Evolutionary conservation across 2,329 filamentous ascomycete species (phyloP), one percentile per base, ranked within the genome.

Genomic region (Pseudofabraea citricarpa): DNA sequence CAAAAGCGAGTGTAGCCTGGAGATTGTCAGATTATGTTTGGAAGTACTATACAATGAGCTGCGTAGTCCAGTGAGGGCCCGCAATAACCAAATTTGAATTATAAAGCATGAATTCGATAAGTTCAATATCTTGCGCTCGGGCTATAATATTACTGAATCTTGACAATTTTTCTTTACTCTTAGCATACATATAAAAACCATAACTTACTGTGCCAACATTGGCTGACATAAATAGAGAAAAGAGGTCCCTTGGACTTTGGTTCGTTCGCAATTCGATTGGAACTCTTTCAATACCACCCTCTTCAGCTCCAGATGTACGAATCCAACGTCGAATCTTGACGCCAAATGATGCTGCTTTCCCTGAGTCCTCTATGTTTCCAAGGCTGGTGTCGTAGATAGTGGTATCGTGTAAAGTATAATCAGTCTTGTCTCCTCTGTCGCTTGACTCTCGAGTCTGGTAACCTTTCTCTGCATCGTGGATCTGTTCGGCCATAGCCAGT

Each of bases 281-380:
- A n/a, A 40, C 37, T 27, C 23, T 4, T 40, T 40, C 37, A 18
- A 40, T 40, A 5, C 37, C 37, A 9, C 37, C 37, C 21, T 40
- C 37, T 20, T 40, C 37, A 12, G 37, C 37, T 19, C 37, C 37
- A 18, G 37, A 26, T n/a, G 23, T 40, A 6, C 37, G 37, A 40
- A 40, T 40, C 37, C 37, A 40, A 18, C 19, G 22, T 16, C 37
- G 37, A 18, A 29, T 7, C 15, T 40, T 27, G 15, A 36, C 33
- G 13, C n/a, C 33, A 16, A 16, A 36, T 19, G 33, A 36, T 1
- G 33, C 19, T 16, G 33, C 33, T 36, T 36, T 36, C 15, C 33
- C 7, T 18, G 37, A 5, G 18, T 40, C 15, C 22, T 27, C 18
- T 22, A 40, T 18, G 19, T 40, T 29, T 10, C 37, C 37, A n/a